These are phyloP conservation scores for Podaxis rugospora DNA, from an alignment of 768 basidiomycete genomes.

Conservation along the genomic window DNA sequence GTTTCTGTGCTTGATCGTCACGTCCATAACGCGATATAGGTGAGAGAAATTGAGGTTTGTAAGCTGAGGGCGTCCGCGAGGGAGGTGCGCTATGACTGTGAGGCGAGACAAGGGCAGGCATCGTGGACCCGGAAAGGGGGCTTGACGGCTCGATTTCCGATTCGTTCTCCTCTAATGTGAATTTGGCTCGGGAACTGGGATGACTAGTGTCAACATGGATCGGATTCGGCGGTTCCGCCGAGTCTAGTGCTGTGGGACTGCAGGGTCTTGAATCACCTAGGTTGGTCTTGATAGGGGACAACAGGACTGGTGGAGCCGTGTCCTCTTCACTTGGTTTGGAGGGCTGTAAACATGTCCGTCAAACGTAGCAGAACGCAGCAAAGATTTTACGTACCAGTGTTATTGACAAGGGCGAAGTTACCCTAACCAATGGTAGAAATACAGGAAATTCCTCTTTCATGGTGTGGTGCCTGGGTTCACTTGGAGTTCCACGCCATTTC, in stretches of 20 bases:
- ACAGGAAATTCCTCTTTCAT: neutral
- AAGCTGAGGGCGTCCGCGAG: neutral
- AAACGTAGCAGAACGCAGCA: neutral
- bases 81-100: slow-evolving; percentile 6
- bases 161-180: slow-evolving; percentile 7
- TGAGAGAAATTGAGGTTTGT: slow-evolving; percentile 7
- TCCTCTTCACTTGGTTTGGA: neutral
- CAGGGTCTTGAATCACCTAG: neutral
- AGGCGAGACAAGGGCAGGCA: neutral
- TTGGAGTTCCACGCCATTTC: slow-evolving; percentile 1
- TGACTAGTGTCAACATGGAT: neutral
- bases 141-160: slow-evolving; percentile 4
- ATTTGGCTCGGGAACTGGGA: slow-evolving; percentile 2
- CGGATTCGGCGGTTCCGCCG: neutral
- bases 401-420: slow-evolving; percentile 6
- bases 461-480: neutral
- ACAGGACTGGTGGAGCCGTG: neutral
- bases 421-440: slow-evolving; percentile 8
- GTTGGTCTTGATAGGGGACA: neutral
- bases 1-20: neutral
- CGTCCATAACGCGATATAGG: slow-evolving; percentile 1
- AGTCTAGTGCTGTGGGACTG: neutral
- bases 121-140: neutral
- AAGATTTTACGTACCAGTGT: neutral
- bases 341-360: neutral